phyloP scores from a whole-genome alignment of 2,329 filamentous ascomycete species.

The Stagonosporopsis rhizophila region DNA sequence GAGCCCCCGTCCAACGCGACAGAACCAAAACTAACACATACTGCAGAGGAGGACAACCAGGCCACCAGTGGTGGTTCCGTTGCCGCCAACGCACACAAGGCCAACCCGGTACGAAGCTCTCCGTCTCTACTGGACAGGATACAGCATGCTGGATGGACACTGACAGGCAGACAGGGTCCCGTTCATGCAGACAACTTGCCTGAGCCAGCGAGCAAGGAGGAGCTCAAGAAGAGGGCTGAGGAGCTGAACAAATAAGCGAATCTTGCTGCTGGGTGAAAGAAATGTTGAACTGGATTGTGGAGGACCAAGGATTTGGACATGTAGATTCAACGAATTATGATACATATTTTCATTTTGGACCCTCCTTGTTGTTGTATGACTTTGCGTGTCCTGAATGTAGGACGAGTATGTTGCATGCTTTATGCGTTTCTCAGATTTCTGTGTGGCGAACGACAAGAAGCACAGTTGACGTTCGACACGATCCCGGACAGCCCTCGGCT shows the following conservation, averaged over 20 bases:
- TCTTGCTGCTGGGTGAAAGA: background rate
- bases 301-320: conserved; percentile 8
- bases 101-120: conserved; percentile 46
- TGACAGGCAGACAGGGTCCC: conserved; percentile 47
- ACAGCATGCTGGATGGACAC: conserved; percentile 3
- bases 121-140: conserved; percentile 9
- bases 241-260: conserved; percentile 57
- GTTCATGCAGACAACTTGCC: conserved; percentile 55
- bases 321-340: conserved; percentile 1
- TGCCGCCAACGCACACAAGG: conserved; percentile 50
- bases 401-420: background rate
- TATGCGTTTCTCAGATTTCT: background rate
- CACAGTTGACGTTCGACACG: background rate
- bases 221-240: conserved; percentile 58
- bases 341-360: background rate
- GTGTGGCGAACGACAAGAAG: background rate
- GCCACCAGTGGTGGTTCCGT: conserved; percentile 47
- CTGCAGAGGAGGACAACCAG: conserved; percentile 34
- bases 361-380: background rate
- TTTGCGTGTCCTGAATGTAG: background rate
- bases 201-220: conserved; percentile 57
- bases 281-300: background rate
- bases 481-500: background rate
- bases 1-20: conserved; percentile 9
- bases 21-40: background rate